These are phyloP conservation scores for Colletotrichum navitas DNA, from an alignment of 2,329 filamentous ascomycete species.

Conservation along the genomic window DNA sequence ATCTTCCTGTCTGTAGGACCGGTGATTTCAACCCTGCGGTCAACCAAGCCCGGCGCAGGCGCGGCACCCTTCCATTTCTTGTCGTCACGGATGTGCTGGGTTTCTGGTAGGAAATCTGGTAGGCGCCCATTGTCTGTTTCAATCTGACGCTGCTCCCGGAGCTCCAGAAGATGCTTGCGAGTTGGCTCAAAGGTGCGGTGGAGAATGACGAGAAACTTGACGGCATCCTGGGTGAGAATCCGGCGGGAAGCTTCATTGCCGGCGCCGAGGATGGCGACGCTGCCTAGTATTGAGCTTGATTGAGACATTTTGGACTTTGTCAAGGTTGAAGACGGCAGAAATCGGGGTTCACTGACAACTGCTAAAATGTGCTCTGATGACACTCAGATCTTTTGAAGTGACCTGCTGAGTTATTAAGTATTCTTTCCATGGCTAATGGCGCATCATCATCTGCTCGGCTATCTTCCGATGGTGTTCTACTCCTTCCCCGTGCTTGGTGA, in stretches of 20 bases:
- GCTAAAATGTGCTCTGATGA: neutral
- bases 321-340: neutral
- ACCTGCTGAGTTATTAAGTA: constrained; percentile 4
- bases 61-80: constrained; percentile 87
- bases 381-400: neutral
- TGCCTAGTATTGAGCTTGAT: constrained; percentile 7
- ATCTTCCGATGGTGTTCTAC: constrained; percentile 24
- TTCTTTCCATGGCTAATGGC: neutral
- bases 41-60: constrained; percentile 85
- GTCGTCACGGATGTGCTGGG: constrained; percentile 88
- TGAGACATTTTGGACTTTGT: constrained; percentile 19
- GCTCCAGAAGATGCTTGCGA: constrained; percentile 83
- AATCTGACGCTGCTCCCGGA: constrained; percentile 81
- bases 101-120: constrained; percentile 90
- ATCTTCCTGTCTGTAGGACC: constrained; percentile 93
- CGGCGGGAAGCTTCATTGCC: constrained; percentile 80
- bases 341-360: neutral
- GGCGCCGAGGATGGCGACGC: constrained; percentile 81
- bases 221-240: constrained; percentile 85
- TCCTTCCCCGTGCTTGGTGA: neutral
- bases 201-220: constrained; percentile 85
- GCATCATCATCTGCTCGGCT: constrained; percentile 13
- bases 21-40: constrained; percentile 90
- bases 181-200: constrained; percentile 88
- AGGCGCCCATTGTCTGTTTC: constrained; percentile 86